These are phyloP conservation scores for Penicillium corylophilum DNA, from an alignment of 2,329 filamentous ascomycete species.

Conservation along the genomic window DNA sequence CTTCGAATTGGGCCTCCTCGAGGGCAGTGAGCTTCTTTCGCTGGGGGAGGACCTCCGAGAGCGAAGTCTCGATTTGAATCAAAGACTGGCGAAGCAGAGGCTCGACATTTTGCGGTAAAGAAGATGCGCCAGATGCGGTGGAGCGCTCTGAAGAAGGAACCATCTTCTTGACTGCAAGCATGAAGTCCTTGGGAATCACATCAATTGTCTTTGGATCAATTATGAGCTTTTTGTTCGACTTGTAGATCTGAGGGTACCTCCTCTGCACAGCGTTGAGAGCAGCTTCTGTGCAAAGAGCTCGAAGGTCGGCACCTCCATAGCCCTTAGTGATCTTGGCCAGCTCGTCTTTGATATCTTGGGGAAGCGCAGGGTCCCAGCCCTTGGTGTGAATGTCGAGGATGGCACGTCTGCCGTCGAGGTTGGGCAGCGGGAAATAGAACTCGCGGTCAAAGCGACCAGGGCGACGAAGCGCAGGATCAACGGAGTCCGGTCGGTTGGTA, in stretches of 20 bases:
- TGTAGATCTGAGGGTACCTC: constrained; percentile 94
- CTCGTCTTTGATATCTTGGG: constrained; percentile 74
- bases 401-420: constrained; percentile 72
- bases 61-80: constrained; percentile 62
- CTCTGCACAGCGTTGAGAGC: constrained; percentile 93
- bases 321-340: constrained; percentile 87
- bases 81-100: constrained; percentile 77
- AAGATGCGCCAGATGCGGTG: constrained; percentile 76
- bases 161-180: constrained; percentile 95
- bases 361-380: constrained; percentile 79
- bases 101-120: constrained; percentile 75
- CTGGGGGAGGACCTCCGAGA: constrained; percentile 77
- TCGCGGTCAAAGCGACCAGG: constrained; percentile 95
- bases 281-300: constrained; percentile 92
- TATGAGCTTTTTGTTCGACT: constrained; percentile 81
- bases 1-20: constrained; percentile 90
- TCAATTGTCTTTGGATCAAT: constrained; percentile 83
- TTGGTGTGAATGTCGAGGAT: constrained; percentile 96
- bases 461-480: constrained; percentile 90
- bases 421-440: constrained; percentile 95
- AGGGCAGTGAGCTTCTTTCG: constrained; percentile 85
- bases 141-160: constrained; percentile 92
- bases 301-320: constrained; percentile 91
- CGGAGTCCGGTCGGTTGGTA: constrained; percentile 95
- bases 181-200: constrained; percentile 91